These are phyloP conservation scores for Pyrenophora teres DNA, from an alignment of 2,329 filamentous ascomycete genomes.

Conservation along the genomic window DNA sequence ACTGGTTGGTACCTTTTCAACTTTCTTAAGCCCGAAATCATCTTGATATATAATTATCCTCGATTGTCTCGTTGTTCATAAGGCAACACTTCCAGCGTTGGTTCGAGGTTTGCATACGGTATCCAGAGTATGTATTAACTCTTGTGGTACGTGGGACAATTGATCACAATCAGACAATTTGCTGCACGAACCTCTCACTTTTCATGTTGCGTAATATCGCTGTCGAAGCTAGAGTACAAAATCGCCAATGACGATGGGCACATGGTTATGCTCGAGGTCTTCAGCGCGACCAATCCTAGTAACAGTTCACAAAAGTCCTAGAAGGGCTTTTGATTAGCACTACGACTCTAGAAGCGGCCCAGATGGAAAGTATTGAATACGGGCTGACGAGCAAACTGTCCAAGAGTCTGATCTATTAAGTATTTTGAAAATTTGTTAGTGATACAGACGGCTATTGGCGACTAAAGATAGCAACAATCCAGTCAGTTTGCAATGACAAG, in stretches of 20 bases:
- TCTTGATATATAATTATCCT: not conserved
- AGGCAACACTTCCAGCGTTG: not conserved
- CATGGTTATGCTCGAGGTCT: not conserved
- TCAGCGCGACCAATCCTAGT: not conserved
- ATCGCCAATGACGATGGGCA: not conserved
- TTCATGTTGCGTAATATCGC: not conserved
- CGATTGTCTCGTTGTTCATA: not conserved
- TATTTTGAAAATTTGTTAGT: not conserved
- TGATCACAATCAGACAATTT: conserved; percentile 11
- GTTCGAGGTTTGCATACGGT: conserved; percentile 7
- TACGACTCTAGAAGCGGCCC: too few relatives aligned
- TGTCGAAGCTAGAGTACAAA: not conserved
- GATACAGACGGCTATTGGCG: not conserved
- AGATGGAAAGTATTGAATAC: too few relatives aligned
- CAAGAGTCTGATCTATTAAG: not conserved
- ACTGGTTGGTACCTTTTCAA: not conserved
- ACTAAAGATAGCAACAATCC: too few relatives aligned
- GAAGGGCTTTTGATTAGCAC: too few relatives aligned
- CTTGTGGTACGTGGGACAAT: conserved; percentile 3
- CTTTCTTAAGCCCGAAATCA: not conserved
- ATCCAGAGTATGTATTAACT: not conserved
- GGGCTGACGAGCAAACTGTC: not conserved
- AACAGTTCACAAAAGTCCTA: too few relatives aligned
- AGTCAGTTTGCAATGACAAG: too few relatives aligned
- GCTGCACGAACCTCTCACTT: not conserved